A percentile compares a stretch with the other conserved stretches of the same genome.
Evolutionary conservation across 1,284 basidiomycete genomes (phyloP).

Genomic region (Cryptococcus sp.): DNA sequence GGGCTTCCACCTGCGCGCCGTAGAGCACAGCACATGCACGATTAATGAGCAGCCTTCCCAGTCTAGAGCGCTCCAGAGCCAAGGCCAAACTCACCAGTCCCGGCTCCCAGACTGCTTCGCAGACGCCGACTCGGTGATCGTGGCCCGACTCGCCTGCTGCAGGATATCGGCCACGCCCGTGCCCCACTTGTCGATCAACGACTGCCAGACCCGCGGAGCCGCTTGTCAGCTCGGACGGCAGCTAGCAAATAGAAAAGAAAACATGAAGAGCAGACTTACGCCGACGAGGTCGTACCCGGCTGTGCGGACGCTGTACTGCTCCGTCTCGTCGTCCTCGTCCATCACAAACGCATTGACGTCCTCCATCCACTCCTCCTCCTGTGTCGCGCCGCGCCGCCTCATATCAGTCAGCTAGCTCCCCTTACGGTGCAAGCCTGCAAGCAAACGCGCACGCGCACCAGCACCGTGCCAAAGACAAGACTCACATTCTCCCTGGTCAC

Average conservation of each 20-base stretch:
- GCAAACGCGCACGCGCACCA: too few relatives aligned
- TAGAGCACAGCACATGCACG: not conserved
- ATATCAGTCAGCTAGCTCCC: too few relatives aligned
- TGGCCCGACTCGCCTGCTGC: slow-evolving; percentile 58
- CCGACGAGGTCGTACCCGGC: slow-evolving; percentile 78
- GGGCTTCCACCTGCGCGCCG: slow-evolving; percentile 70
- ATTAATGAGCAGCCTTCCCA: slow-evolving; percentile 22
- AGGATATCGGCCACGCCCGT: slow-evolving; percentile 59
- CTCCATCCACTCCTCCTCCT: slow-evolving; percentile 87
- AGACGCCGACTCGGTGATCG: slow-evolving; percentile 35
- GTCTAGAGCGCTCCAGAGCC: not conserved
- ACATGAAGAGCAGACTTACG: slow-evolving; percentile 53
- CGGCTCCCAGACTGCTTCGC: slow-evolving; percentile 31
- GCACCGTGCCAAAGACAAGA: too few relatives aligned
- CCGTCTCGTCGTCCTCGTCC: slow-evolving; percentile 89
- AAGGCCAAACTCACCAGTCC: slow-evolving; percentile 45
- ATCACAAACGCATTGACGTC: slow-evolving; percentile 89
- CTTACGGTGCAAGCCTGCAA: too few relatives aligned
- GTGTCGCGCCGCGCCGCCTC: not conserved
- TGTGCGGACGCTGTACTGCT: slow-evolving; percentile 74
- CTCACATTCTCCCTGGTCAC: slow-evolving; percentile 85
- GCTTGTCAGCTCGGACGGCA: not conserved
- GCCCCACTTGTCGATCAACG: slow-evolving; percentile 57
- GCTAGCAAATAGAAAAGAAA: not conserved
- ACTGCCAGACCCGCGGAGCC: slow-evolving; percentile 51